Evolutionary conservation across 345 rosid genomes (phyloP).

Genomic region (Psidium friedrichsthalianum): DNA sequence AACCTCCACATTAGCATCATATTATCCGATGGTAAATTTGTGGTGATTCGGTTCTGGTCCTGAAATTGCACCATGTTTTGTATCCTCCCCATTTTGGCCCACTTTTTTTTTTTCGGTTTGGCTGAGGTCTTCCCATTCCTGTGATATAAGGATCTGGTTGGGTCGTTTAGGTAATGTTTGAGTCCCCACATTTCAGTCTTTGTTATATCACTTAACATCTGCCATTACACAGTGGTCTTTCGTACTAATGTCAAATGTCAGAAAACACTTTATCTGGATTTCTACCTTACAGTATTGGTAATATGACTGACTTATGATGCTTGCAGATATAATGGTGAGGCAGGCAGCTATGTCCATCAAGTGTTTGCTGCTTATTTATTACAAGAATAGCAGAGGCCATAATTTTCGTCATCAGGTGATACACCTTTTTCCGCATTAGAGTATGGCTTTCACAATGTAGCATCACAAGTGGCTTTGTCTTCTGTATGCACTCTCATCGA

Average conservation of each 20-base stretch:
- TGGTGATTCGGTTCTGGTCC: background rate
- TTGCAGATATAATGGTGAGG: slow-evolving; percentile 47
- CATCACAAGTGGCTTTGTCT: background rate
- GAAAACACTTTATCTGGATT: background rate
- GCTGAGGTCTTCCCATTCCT: background rate
- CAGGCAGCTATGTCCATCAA: slow-evolving; percentile 46
- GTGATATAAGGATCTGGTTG: background rate
- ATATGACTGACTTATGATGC: background rate
- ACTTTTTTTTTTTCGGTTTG: background rate
- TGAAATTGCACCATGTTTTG: background rate
- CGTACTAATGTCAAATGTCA: background rate
- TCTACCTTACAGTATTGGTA: background rate
- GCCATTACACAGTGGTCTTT: background rate
- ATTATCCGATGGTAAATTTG: background rate
- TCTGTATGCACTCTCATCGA: background rate
- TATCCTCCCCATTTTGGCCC: background rate
- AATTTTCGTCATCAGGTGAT: slow-evolving; percentile 47
- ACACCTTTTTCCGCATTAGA: background rate
- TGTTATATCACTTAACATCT: background rate
- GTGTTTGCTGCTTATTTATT: slow-evolving; percentile 42
- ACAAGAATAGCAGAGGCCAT: slow-evolving; percentile 41
- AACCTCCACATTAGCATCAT: background rate
- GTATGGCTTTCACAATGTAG: background rate
- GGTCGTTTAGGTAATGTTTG: background rate
- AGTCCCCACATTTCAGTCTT: background rate